Evolutionary conservation across 2,329 filamentous ascomycete genomes (phyloP), one percentile per base, ranked within the genome.

Genomic region (Sporothrix pallida): DNA sequence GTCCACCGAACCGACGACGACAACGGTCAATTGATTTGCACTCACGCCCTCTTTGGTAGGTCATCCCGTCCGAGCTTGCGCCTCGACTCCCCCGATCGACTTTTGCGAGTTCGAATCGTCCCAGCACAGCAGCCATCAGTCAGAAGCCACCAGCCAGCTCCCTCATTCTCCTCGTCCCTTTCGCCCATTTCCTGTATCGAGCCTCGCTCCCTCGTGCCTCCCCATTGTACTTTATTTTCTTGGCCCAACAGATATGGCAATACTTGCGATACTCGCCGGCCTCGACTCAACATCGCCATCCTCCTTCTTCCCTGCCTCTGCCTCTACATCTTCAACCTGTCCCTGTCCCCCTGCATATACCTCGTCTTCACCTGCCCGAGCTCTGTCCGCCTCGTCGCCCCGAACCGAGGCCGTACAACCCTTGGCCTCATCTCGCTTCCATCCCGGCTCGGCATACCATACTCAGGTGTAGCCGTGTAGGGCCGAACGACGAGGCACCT

Each of bases 1-100:
- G 63, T 54, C 72, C 70, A 56, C 73, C 73, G 73, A 74, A 70
- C 70, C 69, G 54, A 58, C 58, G 67, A 58, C 68, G 58, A 72
- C 70, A 17, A 65, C 70, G 58, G 70, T 54, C 70, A 70, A 65
- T 70, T 46, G 52, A 44, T 58, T 48, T 15, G 13, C 37, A 46
- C 26, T 20, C 50, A 58, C 68, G 52, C 68, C 68, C 68, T 58
- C 69, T 42, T 71, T 50, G 54, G 69, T 71, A 71, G 31, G 69
- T 71, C 31, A 15, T 2, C 2, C 2, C 26, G 23, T 20, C 17
- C 67, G 31, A 37, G 31, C 46, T 26, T 20, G 48, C 48, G 26
- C n/a, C 17, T 26, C 3, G 15, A 42, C 17, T 26, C 1, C 26
- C 12, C 17, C 67, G 15, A 9, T 37, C 46, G 48, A 42, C 17